Percentiles rank a stretch among this genome's conserved stretches.
Conservation (phyloP, 768 basidiomycete genomes). For the Dioszegia hungarica region DNA sequence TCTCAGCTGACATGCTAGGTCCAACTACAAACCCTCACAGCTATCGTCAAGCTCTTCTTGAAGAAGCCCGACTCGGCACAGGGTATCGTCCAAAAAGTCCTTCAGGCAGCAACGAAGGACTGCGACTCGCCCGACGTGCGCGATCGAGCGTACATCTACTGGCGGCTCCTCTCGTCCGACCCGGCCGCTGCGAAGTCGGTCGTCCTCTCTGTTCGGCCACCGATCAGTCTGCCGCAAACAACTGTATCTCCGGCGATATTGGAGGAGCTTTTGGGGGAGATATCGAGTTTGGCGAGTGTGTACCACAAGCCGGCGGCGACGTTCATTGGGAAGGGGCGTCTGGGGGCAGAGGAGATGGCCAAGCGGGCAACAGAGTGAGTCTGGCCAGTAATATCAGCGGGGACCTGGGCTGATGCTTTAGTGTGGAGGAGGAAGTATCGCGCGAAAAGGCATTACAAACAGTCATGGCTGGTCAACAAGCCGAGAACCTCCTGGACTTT, state of each 20-base stretch:
- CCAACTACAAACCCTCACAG: conserved; percentile 64
- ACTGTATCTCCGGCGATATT: conserved; percentile 80
- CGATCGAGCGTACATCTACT: conserved; percentile 96
- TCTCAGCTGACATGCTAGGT: conserved; percentile 48
- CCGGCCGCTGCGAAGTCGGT: conserved; percentile 91
- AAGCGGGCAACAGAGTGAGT: conserved; percentile 44
- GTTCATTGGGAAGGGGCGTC: conserved; percentile 84
- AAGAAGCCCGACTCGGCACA: conserved; percentile 92
- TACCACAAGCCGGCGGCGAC: conserved; percentile 97
- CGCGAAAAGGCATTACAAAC: conserved; percentile 83
- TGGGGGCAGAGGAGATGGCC: conserved; percentile 53
- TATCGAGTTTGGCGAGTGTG: conserved; percentile 83
- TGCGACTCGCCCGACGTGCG: conserved; percentile 95
- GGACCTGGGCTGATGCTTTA: conserved; percentile 46
- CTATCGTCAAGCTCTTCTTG: conserved; percentile 93
- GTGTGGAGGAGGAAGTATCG: conserved; percentile 67
- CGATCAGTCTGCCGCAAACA: conserved; percentile 86
- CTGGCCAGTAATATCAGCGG: too few species aligned
- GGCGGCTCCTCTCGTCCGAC: conserved; percentile 90
- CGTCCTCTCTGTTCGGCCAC: conserved; percentile 84
- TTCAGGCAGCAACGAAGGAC: conserved; percentile 92
- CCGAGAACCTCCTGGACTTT: conserved; percentile 93
- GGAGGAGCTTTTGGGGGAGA: conserved; percentile 85
- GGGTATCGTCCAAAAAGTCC: conserved; percentile 80
- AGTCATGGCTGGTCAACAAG: conserved; percentile 81